A percentile compares a stretch with the other conserved stretches of the same genome.
phyloP scores from a whole-genome alignment of 305 asterid species.

The Fraxinus paxiana region DNA sequence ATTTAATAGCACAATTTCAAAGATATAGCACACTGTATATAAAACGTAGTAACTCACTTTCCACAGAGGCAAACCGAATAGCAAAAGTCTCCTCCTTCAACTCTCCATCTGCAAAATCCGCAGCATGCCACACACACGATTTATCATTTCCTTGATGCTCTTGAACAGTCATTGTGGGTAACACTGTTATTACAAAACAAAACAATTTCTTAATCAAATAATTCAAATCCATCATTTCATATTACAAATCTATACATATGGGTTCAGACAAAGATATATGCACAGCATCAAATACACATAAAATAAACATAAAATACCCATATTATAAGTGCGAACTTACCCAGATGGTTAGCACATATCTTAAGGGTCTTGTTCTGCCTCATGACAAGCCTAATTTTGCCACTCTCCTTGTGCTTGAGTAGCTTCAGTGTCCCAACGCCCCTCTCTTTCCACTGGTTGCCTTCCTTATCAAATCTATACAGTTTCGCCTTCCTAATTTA shows the following conservation, averaged over 20 bases:
- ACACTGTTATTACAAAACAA: constrained; percentile 36
- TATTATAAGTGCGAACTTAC: constrained; percentile 33
- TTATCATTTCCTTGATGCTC: constrained; percentile 93
- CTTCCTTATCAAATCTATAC: constrained; percentile 86
- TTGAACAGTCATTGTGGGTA: constrained; percentile 59
- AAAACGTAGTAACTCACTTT: constrained; percentile 46
- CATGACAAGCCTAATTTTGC: constrained; percentile 85
- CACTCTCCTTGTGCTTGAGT: constrained; percentile 65
- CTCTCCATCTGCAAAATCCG: constrained; percentile 90
- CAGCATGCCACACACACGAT: constrained; percentile 95
- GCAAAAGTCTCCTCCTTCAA: constrained; percentile 73
- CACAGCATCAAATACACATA: background rate
- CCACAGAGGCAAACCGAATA: constrained; percentile 68
- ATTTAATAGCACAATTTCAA: background rate
- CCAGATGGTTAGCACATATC: constrained; percentile 88
- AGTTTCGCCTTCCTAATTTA: constrained; percentile 70
- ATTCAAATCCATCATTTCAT: background rate
- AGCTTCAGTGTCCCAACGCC: constrained; percentile 90
- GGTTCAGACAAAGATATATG: background rate
- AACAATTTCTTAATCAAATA: background rate
- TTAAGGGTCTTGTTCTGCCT: constrained; percentile 91
- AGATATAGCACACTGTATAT: background rate
- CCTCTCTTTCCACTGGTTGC: constrained; percentile 90
- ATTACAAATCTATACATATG: background rate
- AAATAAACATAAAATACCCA: background rate